Conservation (phyloP, 2,329 filamentous ascomycete genomes). For the Talaromyces sp. region DNA sequence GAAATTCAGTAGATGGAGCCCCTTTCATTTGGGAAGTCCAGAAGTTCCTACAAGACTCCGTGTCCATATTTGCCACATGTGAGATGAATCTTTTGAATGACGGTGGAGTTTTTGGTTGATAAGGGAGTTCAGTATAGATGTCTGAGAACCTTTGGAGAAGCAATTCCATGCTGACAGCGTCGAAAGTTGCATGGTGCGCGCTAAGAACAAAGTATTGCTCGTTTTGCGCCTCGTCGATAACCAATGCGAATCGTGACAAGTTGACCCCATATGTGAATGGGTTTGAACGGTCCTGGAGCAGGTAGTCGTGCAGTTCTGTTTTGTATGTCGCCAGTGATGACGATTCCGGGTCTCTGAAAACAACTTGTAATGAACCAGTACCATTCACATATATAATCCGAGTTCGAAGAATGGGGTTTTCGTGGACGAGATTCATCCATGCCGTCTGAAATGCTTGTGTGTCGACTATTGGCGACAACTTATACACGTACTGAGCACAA, state of each 20-base stretch:
- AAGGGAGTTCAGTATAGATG: slow-evolving; percentile 1
- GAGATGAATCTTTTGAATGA: slow-evolving; percentile 13
- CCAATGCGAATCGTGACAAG: slow-evolving; percentile 14
- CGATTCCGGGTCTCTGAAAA: slow-evolving; percentile 24
- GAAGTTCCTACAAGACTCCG: slow-evolving; percentile 1
- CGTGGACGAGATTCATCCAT: slow-evolving; percentile 27
- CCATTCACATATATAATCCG: slow-evolving; percentile 20
- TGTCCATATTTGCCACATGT: slow-evolving; percentile 13
- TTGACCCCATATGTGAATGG: slow-evolving; percentile 5
- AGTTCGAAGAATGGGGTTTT: slow-evolving; percentile 46
- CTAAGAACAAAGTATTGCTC: slow-evolving; percentile 7
- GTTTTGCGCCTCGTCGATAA: slow-evolving; percentile 12
- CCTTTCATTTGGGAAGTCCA: slow-evolving; percentile 12
- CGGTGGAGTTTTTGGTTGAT: background rate
- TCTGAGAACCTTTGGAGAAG: slow-evolving; percentile 9
- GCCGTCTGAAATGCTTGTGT: background rate
- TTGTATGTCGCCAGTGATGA: slow-evolving; percentile 23
- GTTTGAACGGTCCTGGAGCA: slow-evolving; percentile 3
- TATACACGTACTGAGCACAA: background rate
- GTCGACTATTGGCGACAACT: background rate
- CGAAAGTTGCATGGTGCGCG: slow-evolving; percentile 40
- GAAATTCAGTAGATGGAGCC: slow-evolving; percentile 4
- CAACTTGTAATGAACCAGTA: slow-evolving; percentile 31
- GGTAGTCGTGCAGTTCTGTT: slow-evolving; percentile 10
- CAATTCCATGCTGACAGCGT: slow-evolving; percentile 25